phyloP scores from a whole-genome alignment of 2,329 filamentous ascomycete genomes.

The Ascochyta pisi region DNA sequence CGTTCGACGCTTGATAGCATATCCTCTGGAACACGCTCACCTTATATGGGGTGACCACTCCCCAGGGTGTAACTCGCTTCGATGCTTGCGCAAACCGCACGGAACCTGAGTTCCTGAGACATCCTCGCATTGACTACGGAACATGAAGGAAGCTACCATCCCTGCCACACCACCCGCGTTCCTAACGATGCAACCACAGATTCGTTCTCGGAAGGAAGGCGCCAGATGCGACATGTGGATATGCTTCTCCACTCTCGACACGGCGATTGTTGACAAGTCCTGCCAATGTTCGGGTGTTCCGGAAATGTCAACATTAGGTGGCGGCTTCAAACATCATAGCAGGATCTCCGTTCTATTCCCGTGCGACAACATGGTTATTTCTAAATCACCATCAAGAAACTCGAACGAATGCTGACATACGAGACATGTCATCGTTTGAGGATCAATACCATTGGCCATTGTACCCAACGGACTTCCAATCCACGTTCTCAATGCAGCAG shows the following conservation, averaged over 20 bases:
- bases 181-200: not conserved
- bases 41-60: conserved; percentile 35
- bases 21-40: conserved; percentile 26
- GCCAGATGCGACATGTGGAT: conserved; percentile 16
- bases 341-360: conserved; percentile 8
- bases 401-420: not conserved
- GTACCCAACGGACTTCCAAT: not conserved
- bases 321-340: conserved; percentile 5
- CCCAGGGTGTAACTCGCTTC: conserved; percentile 9
- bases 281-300: conserved; percentile 13
- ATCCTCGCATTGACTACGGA: conserved; percentile 25
- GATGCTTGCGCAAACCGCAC: conserved; percentile 9
- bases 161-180: conserved; percentile 15
- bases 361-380: not conserved
- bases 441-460: not conserved
- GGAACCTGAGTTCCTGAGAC: conserved; percentile 28
- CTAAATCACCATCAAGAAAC: not conserved
- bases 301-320: conserved; percentile 3
- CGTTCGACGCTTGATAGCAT: conserved; percentile 38
- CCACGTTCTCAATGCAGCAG: conserved; percentile 1
- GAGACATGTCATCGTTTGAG: conserved; percentile 2
- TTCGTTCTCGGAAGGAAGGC: conserved; percentile 21
- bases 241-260: conserved; percentile 25
- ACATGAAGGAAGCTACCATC: conserved; percentile 18
- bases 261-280: conserved; percentile 14